Base-by-base conservation (phyloP, 2,329 filamentous ascomycete species). In the Pseudocercospora musae region DNA sequence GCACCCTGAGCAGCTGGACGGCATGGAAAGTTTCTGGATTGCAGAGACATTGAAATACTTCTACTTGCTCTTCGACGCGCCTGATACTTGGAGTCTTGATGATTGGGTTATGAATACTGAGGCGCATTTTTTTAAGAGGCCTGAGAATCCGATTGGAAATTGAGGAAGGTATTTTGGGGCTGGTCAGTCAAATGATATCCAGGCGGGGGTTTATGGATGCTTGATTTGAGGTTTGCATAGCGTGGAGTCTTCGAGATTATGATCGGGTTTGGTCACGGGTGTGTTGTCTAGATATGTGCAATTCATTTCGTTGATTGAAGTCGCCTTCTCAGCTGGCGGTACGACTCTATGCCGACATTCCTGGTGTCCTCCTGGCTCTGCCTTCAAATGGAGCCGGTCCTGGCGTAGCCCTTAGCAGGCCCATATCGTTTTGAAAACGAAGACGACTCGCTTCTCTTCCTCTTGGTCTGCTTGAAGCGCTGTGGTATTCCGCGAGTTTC, bases 21-120 rank as follows among this genome's bases (percentile, higher is more conserved):
- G 82, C 68, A 93, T 94, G 90, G 89, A 96, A 79, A 93, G 89
- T 72, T 96, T 96, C 76, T 96, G 92, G 72, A 81, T 92, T 64
- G 90, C 90, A 3, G 92, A 96, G 81, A 96, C 92, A 44, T 80
- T 96, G 69, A 97, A 96, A 80, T 96, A 96, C 73, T 96, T 95
- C 68, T 96, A 92, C 74, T 76, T 96, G 60, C 81, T 96, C 55
- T 96, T 90, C 74, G 86, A 86, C 21, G 83, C 87, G 60, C 87
- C 89, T 0, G 80, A 83, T n/a, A 69, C 87, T 29, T 79, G 90
- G 44, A 88, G 81, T 70, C 74, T 91, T 70, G 89, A 92, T 73
- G 83, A 89, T 8, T 91, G 81, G 73, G 86, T 91, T 42, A 77
- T 89, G 71, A 85, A 84, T 69, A 84, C 82, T 0, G 82, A 84